These are phyloP conservation scores for Amesomyces nigricolor DNA, from an alignment of 2,329 filamentous ascomycete species.

Conservation along the genomic window DNA sequence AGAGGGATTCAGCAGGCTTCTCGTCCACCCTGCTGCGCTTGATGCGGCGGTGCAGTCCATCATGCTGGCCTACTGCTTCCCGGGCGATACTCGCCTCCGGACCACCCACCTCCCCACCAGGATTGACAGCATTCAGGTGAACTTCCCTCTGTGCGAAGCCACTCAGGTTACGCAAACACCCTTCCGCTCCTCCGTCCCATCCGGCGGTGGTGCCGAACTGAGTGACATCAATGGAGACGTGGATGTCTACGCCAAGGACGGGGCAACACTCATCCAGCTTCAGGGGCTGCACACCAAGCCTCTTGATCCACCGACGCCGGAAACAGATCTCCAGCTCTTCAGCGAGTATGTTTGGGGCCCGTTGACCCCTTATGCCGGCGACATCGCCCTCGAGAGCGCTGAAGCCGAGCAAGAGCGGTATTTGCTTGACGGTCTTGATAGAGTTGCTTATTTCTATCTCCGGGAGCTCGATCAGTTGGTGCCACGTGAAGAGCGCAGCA, in stretches of 20 bases:
- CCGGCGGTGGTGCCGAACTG: neutral
- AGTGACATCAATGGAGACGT: slow-evolving; percentile 10
- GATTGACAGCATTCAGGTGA: slow-evolving; percentile 5
- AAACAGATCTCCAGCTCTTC: slow-evolving; percentile 14
- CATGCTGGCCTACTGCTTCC: slow-evolving; percentile 13
- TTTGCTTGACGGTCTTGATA: neutral
- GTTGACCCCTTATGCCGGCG: neutral
- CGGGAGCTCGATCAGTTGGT: neutral
- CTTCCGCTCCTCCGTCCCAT: neutral
- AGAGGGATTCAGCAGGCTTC: neutral
- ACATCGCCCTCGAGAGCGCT: neutral
- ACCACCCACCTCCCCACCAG: slow-evolving; percentile 1
- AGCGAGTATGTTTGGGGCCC: slow-evolving; percentile 2
- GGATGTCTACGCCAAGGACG: slow-evolving; percentile 9
- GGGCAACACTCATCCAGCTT: slow-evolving; percentile 12
- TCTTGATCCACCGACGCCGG: slow-evolving; percentile 9
- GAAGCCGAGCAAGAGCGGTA: neutral
- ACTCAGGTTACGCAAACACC: neutral
- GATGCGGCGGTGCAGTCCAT: slow-evolving; percentile 26
- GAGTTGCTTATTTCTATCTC: neutral
- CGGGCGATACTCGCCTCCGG: slow-evolving; percentile 1
- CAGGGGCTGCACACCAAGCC: slow-evolving; percentile 14
- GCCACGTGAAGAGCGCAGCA: neutral
- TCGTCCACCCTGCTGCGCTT: slow-evolving; percentile 23
- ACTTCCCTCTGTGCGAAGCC: slow-evolving; percentile 6